Base-by-base conservation (phyloP, 305 asterid genomes). In the Caryopteris hybrid region DNA sequence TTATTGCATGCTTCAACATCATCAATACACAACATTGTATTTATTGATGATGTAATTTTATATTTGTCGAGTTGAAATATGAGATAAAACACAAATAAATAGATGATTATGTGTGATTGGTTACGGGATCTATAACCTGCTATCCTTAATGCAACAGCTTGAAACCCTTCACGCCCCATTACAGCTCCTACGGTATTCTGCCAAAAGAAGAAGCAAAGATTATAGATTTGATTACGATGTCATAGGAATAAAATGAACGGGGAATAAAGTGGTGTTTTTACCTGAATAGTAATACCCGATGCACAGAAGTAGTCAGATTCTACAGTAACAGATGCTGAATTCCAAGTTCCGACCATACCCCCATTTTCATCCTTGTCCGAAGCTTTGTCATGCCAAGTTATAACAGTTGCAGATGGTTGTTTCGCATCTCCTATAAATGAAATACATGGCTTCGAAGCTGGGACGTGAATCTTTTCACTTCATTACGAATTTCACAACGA, bases 401-500 rank as follows among this genome's bases (percentile, higher is more conserved):
- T 79, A 1, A 86, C 78, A 0, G 91, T 85, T 27, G 63, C 71
- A 0, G 78, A 36, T 2, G 84, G 58, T 36, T 54, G 54, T 0
- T 68, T 34, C 2, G 53, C 45, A 36, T 66, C 77, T 72, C 97
- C 97, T 4, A 90, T 83, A 20, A 86, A 78, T 5, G 97, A 85
- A 34, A 88, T 77, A 42, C 62, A 83, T 12, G 90, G 88, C 73
- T 85, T 86, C 1, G 83, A 46, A 27, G 66, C 66, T 0, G 89
- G 90, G 34, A 90, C 21, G n/a, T 68, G 57, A 31, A 90, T 87
- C 76, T 88, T 86, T 77, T 90, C 97, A 1, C 96, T 88, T 80
- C 65, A 68, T 6, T 23, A n/a, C 12, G n/a, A n/a, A n/a, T n/a
- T n/a, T n/a, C n/a, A n/a, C 22, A 66, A 33, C 5, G 0, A 22